Conservation (phyloP, 2,329 filamentous ascomycete genomes). For the Exophiala calicioides region DNA sequence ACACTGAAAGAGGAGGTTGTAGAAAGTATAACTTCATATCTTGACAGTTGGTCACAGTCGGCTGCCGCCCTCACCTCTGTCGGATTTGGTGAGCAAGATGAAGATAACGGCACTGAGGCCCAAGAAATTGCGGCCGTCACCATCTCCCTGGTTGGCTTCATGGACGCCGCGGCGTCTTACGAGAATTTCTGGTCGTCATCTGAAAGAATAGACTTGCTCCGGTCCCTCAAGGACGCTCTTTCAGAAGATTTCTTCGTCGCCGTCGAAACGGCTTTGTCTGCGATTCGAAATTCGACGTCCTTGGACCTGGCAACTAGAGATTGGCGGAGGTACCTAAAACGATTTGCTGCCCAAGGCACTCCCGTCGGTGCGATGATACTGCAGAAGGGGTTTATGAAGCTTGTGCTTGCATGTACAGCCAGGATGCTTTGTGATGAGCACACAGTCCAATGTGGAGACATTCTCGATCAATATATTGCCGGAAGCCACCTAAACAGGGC, state of each 20-base stretch:
- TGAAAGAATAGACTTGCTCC: slow-evolving; percentile 72
- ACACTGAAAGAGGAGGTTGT: slow-evolving; percentile 67
- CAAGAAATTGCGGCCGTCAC: slow-evolving; percentile 72
- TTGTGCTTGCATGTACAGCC: slow-evolving; percentile 77
- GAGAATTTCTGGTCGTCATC: slow-evolving; percentile 77
- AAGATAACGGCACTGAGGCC: slow-evolving; percentile 56
- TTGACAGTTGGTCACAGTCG: slow-evolving; percentile 68
- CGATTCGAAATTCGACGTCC: slow-evolving; percentile 75
- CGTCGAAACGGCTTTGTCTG: slow-evolving; percentile 86
- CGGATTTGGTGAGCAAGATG: slow-evolving; percentile 57
- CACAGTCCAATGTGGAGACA: slow-evolving; percentile 61
- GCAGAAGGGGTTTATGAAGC: slow-evolving; percentile 82
- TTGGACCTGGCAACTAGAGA: slow-evolving; percentile 69
- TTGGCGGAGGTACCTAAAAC: slow-evolving; percentile 83
- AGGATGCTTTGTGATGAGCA: slow-evolving; percentile 66
- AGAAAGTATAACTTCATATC: slow-evolving; percentile 68
- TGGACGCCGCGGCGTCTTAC: slow-evolving; percentile 77
- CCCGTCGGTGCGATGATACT: slow-evolving; percentile 90
- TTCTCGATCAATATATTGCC: slow-evolving; percentile 73
- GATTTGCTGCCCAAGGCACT: slow-evolving; percentile 76
- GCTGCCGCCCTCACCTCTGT: slow-evolving; percentile 58
- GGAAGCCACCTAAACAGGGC: slow-evolving; percentile 47
- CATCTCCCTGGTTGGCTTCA: slow-evolving; percentile 84
- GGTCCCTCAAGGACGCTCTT: slow-evolving; percentile 69
- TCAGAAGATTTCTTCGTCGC: slow-evolving; percentile 83